Evolutionary conservation across 2,329 filamentous ascomycete species (phyloP).

Genomic region (Ophiostoma australiae): DNA sequence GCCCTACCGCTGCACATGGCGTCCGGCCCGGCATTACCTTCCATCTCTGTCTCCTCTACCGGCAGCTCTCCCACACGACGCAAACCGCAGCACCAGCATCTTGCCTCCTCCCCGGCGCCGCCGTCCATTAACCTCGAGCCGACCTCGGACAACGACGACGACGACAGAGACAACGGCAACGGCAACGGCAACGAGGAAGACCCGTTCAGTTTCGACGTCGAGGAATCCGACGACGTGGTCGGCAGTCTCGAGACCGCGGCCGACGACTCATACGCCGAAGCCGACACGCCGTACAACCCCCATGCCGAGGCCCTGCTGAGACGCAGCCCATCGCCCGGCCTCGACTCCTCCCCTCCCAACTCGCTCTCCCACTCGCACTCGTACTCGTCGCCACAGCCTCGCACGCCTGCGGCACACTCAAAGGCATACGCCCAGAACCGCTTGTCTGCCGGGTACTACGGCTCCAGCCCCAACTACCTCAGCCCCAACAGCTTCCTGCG

Average conservation of each 20-base stretch:
- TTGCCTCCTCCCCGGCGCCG: constrained; percentile 18
- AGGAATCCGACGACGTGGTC: background rate
- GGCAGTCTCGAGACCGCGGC: background rate
- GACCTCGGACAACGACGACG: constrained; percentile 20
- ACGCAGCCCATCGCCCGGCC: constrained; percentile 25
- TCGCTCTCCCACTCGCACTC: constrained; percentile 6
- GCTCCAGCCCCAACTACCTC: constrained; percentile 12
- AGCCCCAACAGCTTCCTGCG: constrained; percentile 21
- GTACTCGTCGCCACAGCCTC: background rate
- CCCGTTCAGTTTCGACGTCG: constrained; percentile 21
- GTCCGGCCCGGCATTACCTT: constrained; percentile 18
- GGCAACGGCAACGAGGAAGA: constrained; percentile 10
- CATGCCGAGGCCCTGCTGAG: constrained; percentile 27
- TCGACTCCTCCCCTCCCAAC: background rate
- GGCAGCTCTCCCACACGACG: background rate
- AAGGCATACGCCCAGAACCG: background rate
- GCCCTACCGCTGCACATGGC: constrained; percentile 21
- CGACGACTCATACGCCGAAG: background rate
- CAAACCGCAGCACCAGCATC: background rate
- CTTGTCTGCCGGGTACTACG: constrained; percentile 3
- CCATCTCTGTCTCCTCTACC: constrained; percentile 16
- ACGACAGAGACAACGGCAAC: background rate
- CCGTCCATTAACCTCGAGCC: constrained; percentile 22
- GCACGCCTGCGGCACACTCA: background rate
- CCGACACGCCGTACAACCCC: constrained; percentile 21